These are phyloP conservation scores for Cucumis sativus DNA, from an alignment of 306 rosid species.

Conservation along the genomic window Cucumber_9930_V3 NC_026661.2:5084501-5085000, in stretches of 20 bases:
- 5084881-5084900: no score
- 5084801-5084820: not conserved
- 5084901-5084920: no score
- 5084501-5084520: not conserved
- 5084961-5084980: no score
- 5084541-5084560: not conserved
- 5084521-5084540: not conserved
- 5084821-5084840: not conserved
- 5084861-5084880: not conserved
- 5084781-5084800: not conserved
- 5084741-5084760: not conserved
- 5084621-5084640: not conserved
- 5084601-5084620: not conserved
- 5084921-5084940: no score
- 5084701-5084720: not conserved
- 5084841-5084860: not conserved
- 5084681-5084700: not conserved
- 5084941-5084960: no score
- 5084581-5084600: not conserved
- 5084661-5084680: not conserved
- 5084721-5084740: not conserved
- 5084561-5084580: not conserved
- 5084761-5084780: not conserved
- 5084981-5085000: no score
- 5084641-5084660: not conserved